phyloP scores from a whole-genome alignment of 805 yeast species.

The Hanseniaspora thailandica region DNA sequence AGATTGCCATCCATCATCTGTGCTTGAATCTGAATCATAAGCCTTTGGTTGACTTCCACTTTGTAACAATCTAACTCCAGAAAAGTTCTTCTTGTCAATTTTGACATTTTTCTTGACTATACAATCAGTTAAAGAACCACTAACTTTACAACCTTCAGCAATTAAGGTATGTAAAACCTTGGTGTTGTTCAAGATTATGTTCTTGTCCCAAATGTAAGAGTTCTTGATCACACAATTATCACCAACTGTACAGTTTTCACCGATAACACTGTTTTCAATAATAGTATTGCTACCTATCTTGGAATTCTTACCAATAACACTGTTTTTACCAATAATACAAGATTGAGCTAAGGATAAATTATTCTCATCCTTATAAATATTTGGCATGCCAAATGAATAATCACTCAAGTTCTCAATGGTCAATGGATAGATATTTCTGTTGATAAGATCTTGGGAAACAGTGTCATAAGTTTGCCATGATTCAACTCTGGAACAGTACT shows the following conservation, averaged over 20 bases:
- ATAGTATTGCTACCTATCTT: conserved; percentile 62
- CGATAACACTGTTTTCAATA: conserved; percentile 64
- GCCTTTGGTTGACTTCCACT: background rate
- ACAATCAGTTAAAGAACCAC: conserved; percentile 44
- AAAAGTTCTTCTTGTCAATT: conserved; percentile 40
- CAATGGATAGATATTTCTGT: conserved; percentile 87
- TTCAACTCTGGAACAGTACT: conserved; percentile 91
- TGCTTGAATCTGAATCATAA: conserved; percentile 11
- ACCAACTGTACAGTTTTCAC: conserved; percentile 78
- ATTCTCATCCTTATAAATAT: conserved; percentile 69
- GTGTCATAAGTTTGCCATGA: conserved; percentile 90
- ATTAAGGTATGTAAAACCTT: conserved; percentile 53
- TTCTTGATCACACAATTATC: conserved; percentile 56
- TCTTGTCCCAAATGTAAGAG: conserved; percentile 81
- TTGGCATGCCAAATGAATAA: conserved; percentile 69
- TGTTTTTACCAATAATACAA: conserved; percentile 69
- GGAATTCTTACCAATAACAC: conserved; percentile 71
- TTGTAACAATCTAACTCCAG: conserved; percentile 11
- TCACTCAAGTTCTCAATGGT: conserved; percentile 73
- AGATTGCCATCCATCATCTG: conserved; percentile 17
- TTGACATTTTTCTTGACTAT: conserved; percentile 68
- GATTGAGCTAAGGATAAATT: conserved; percentile 86
- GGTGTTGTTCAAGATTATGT: conserved; percentile 55
- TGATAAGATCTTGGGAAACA: conserved; percentile 75
- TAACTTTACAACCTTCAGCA: conserved; percentile 52